Evolutionary conservation across 139 green algal genomes (phyloP).

Genomic region (Diplosphaera chodatii): DNA sequence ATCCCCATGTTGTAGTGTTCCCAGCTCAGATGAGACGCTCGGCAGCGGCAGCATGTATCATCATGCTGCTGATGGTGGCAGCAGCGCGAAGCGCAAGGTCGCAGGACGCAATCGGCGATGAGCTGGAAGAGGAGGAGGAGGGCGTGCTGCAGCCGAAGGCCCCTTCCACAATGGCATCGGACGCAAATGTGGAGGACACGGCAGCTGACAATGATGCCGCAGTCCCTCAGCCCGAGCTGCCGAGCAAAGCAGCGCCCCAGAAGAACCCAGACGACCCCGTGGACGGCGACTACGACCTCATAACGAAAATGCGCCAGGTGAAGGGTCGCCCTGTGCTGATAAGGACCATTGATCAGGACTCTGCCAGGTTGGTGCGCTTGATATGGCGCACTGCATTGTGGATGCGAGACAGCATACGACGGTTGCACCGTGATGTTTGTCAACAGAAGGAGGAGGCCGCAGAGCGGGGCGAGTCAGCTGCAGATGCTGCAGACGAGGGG

Average conservation of each 20-base stretch:
- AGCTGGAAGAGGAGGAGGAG: not conserved
- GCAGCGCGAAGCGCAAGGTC: too few species aligned
- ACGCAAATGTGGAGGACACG: too few species aligned
- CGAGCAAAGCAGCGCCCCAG: not conserved
- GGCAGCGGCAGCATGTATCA: not conserved
- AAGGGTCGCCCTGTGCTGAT: not conserved
- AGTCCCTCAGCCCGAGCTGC: not conserved
- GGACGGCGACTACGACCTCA: not conserved
- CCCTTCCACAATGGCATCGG: too few species aligned
- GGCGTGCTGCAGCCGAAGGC: too few species aligned
- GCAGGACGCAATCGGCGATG: not conserved
- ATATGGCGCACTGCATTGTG: not conserved
- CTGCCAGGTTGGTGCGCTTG: too few species aligned
- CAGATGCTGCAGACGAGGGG: too few species aligned
- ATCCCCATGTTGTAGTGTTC: too few species aligned
- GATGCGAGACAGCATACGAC: not conserved
- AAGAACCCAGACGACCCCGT: not conserved
- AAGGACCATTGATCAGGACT: not conserved
- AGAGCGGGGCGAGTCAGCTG: not conserved
- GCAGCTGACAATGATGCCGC: too few species aligned
- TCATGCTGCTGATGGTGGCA: not conserved
- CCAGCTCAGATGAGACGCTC: too few species aligned
- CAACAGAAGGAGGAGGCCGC: not conserved
- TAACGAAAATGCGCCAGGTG: not conserved
- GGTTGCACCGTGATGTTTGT: not conserved